Conservation (phyloP, 164 flowering plant genomes). For the Umbellularia californica region DNA sequence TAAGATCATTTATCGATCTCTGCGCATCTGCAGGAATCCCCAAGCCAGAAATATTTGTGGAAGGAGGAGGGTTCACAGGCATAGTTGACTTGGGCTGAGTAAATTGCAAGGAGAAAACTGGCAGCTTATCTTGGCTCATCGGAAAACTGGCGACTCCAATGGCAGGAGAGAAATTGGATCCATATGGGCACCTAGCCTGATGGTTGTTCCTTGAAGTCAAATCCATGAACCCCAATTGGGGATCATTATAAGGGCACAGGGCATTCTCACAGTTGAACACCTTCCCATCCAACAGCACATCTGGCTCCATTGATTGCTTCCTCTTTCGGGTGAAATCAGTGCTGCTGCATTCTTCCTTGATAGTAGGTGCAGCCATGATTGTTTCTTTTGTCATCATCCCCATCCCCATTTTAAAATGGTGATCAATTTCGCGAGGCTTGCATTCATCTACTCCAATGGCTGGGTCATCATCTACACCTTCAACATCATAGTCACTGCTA, state of each 20-base stretch:
- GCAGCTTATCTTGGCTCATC: slow-evolving; percentile 25
- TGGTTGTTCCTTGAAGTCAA: slow-evolving; percentile 50
- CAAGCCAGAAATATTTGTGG: slow-evolving; percentile 37
- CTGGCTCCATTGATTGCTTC: slow-evolving; percentile 31
- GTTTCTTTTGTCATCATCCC: neutral
- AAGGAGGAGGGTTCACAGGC: slow-evolving; percentile 1
- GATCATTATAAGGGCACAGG: slow-evolving; percentile 43
- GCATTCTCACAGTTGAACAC: slow-evolving; percentile 39
- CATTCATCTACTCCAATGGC: slow-evolving; percentile 25
- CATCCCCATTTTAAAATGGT: slow-evolving; percentile 20
- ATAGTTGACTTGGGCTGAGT: slow-evolving; percentile 32
- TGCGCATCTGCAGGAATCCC: slow-evolving; percentile 71
- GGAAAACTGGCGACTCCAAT: slow-evolving; percentile 25
- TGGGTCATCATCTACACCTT: slow-evolving; percentile 22
- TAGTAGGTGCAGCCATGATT: slow-evolving; percentile 16
- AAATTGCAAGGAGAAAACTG: slow-evolving; percentile 28
- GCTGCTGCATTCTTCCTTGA: slow-evolving; percentile 32
- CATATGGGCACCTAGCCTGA: slow-evolving; percentile 41
- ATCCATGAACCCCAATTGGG: slow-evolving; percentile 44
- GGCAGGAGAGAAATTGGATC: slow-evolving; percentile 15
- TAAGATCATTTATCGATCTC: slow-evolving; percentile 54
- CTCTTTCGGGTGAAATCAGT: slow-evolving; percentile 37
- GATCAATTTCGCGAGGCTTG: slow-evolving; percentile 27
- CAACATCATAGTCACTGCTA: slow-evolving; percentile 36
- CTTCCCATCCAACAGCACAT: slow-evolving; percentile 29